Conservation (phyloP, 768 basidiomycete species). For the Amanita jacksonii region DNA sequence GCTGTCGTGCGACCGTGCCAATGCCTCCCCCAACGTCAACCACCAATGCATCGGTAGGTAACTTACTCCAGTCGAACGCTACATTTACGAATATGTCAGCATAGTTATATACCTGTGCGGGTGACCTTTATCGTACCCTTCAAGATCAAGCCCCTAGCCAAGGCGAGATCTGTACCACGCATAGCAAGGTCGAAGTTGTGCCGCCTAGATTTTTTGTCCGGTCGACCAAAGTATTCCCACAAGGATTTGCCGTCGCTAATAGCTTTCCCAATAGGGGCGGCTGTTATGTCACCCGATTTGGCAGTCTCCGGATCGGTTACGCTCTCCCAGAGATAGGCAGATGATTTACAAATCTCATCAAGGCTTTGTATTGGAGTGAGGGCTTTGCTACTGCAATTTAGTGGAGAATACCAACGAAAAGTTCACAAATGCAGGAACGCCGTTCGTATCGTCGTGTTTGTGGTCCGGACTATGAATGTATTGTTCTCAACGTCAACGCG, state of each 20-base stretch:
- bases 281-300: slow-evolving; percentile 13
- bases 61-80: slow-evolving; percentile 19
- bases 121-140: slow-evolving; percentile 14
- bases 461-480: slow-evolving; percentile 13
- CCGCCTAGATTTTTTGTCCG: slow-evolving; percentile 17
- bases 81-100: background rate
- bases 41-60: slow-evolving; percentile 15
- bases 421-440: slow-evolving; percentile 17
- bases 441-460: slow-evolving; percentile 21
- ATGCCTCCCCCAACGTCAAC: slow-evolving; percentile 24
- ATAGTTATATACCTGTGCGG: no score
- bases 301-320: background rate
- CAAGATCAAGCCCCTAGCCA: slow-evolving; percentile 13
- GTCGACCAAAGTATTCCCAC: slow-evolving; percentile 13
- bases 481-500: background rate
- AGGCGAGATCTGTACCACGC: slow-evolving; percentile 14
- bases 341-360: background rate
- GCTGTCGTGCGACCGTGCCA: slow-evolving; percentile 14
- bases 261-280: slow-evolving; percentile 14
- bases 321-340: background rate
- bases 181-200: slow-evolving; percentile 19
- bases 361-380: slow-evolving; percentile 15
- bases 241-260: slow-evolving; percentile 11
- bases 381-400: no score
- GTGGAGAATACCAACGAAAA: background rate